phyloP scores from a whole-genome alignment of 2,329 filamentous ascomycete genomes.

The Calcarisporium arbuscula region DNA sequence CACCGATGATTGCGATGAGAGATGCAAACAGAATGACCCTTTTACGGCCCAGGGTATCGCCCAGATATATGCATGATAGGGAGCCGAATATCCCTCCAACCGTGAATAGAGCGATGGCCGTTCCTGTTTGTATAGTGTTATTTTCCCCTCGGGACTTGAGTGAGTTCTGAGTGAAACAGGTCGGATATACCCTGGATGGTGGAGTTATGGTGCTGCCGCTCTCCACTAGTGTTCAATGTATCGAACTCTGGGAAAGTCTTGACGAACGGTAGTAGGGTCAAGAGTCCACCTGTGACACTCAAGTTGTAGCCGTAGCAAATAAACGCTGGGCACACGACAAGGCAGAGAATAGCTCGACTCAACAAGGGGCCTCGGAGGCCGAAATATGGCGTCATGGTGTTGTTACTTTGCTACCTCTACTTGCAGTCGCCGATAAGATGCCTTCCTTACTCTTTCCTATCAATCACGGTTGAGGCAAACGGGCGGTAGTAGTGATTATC shows the following conservation, averaged over 20 bases:
- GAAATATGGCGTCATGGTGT: conserved; percentile 16
- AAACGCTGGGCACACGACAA: conserved; percentile 37
- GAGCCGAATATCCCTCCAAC: conserved; percentile 53
- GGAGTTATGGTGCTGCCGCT: conserved; percentile 32
- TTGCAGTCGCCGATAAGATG: neutral
- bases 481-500: too few species aligned
- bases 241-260: conserved; percentile 41
- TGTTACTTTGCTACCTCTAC: neutral
- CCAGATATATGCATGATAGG: conserved; percentile 33
- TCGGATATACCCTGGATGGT: conserved; percentile 32
- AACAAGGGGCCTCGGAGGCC: conserved; percentile 30
- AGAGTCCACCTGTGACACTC: conserved; percentile 63
- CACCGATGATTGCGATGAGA: conserved; percentile 44
- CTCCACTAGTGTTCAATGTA: conserved; percentile 42
- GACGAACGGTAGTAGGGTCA: conserved; percentile 56
- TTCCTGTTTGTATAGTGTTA: conserved; percentile 1
- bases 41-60: conserved; percentile 53
- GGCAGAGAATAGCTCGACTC: conserved; percentile 29
- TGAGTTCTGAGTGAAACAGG: neutral
- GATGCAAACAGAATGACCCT: conserved; percentile 49
- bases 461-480: too few species aligned
- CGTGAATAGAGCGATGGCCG: conserved; percentile 43
- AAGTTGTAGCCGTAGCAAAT: conserved; percentile 54
- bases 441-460: too few species aligned
- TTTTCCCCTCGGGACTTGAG: conserved; percentile 22